phyloP scores from a whole-genome alignment of 2,329 filamentous ascomycete genomes.

The Colletotrichum endophyticum region DNA sequence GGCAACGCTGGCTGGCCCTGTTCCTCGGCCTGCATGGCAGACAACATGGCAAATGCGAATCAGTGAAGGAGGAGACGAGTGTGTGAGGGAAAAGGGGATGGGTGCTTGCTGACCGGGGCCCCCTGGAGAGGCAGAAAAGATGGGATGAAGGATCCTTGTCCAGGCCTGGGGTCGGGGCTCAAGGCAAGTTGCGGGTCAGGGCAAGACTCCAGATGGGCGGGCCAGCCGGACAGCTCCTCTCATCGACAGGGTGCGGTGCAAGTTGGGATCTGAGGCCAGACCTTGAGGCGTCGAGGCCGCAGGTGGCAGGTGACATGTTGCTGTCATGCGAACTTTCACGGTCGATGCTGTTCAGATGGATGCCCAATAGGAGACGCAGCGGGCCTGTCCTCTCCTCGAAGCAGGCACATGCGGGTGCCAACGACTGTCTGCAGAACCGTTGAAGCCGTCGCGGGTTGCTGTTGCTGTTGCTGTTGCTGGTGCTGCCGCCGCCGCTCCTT shows the following conservation, averaged over 20 bases:
- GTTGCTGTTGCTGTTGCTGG: background rate
- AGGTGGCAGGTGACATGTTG: background rate
- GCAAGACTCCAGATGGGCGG: background rate
- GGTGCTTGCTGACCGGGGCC: background rate
- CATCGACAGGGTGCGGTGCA: background rate
- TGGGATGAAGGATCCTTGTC: conserved; percentile 5
- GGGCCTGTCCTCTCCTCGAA: background rate
- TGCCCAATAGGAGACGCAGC: background rate
- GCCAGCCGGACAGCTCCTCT: background rate
- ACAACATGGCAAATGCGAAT: background rate
- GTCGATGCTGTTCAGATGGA: background rate
- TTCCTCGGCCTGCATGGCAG: background rate
- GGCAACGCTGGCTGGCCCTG: background rate
- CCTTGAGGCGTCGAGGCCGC: background rate
- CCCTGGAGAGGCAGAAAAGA: background rate
- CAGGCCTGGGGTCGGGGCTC: background rate
- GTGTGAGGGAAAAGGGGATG: background rate
- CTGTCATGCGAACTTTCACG: background rate
- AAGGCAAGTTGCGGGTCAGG: background rate
- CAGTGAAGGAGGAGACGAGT: background rate
- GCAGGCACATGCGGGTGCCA: background rate
- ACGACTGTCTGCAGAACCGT: background rate
- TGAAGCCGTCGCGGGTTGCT: background rate
- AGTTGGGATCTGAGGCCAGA: background rate
- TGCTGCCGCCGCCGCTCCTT: background rate